These are phyloP conservation scores for Pinus taeda DNA, from an alignment of 75 land plant genomes.

Conservation along the genomic window DNA sequence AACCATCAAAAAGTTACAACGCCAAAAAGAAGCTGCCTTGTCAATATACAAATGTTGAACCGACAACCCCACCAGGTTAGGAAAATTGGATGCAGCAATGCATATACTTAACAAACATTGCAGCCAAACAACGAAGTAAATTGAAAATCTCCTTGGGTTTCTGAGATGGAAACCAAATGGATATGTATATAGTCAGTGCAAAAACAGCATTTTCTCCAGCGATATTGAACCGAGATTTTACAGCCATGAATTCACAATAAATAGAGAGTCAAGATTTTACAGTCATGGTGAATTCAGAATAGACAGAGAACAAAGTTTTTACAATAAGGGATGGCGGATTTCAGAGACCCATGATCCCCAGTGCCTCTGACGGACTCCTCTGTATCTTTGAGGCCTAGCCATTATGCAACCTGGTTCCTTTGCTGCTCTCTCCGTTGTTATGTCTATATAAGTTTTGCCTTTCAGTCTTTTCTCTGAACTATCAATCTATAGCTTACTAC, in stretches of 20 bases:
- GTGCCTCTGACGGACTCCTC: conserved; percentile 61
- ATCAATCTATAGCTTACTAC: not conserved
- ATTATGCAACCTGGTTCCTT: conserved; percentile 10
- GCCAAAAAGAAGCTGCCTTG: not conserved
- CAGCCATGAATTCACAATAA: too few relatives aligned
- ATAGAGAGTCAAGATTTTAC: too few relatives aligned
- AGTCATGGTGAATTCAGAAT: too few relatives aligned
- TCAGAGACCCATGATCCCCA: conserved; percentile 83
- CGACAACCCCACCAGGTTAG: not conserved
- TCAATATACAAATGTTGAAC: not conserved
- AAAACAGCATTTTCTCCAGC: not conserved
- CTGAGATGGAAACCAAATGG: not conserved
- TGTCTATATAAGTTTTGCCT: not conserved
- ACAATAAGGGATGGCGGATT: conserved; percentile 59
- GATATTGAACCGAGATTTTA: not conserved
- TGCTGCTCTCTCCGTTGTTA: not conserved
- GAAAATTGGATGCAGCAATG: not conserved
- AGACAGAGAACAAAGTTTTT: not conserved
- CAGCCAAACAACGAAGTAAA: not conserved
- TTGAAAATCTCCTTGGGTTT: not conserved
- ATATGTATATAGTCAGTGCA: not conserved
- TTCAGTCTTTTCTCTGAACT: not conserved
- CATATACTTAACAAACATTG: not conserved
- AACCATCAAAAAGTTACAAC: not conserved
- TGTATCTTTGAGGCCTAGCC: conserved; percentile 37